Percentiles rank a stretch among this genome's conserved stretches.
phyloP scores from a whole-genome alignment of 768 basidiomycete genomes.

The Russula emetica region DNA sequence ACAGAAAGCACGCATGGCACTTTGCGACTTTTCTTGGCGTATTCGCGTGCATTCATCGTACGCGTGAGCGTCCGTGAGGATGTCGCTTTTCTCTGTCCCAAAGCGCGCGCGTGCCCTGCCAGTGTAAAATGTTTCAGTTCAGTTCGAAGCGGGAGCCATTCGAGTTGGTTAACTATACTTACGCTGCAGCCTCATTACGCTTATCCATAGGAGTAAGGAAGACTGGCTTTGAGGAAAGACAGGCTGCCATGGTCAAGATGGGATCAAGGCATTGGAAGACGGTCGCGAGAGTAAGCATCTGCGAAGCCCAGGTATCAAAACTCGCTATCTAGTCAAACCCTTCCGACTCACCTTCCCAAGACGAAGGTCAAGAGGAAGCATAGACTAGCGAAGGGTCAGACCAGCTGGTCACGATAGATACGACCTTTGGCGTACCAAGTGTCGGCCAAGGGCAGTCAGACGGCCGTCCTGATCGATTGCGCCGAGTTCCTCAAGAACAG shows the following conservation, averaged over 20 bases:
- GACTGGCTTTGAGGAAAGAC: conserved; percentile 82
- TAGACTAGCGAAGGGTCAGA: conserved; percentile 45
- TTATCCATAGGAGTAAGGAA: conserved; percentile 80
- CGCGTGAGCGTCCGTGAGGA: conserved; percentile 76
- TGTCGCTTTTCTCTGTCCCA: conserved; percentile 68
- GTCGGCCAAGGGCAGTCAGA: conserved; percentile 76
- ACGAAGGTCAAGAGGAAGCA: conserved; percentile 83
- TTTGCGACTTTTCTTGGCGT: conserved; percentile 45
- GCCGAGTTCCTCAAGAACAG: conserved; percentile 68
- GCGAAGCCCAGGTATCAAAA: conserved; percentile 5
- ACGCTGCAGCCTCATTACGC: conserved; percentile 75
- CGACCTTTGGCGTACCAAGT: conserved; percentile 50
- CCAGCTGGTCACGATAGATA: not conserved
- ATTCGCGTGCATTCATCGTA: conserved; percentile 60
- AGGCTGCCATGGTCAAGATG: conserved; percentile 74
- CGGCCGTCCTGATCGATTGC: conserved; percentile 61
- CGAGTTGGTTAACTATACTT: conserved; percentile 1
- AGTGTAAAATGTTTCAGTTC: conserved; percentile 3
- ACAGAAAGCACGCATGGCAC: conserved; percentile 55
- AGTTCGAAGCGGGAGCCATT: not conserved
- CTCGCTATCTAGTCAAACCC: not conserved
- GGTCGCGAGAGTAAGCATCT: conserved; percentile 85
- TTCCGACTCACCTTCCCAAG: conserved; percentile 63
- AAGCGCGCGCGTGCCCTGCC: conserved; percentile 70
- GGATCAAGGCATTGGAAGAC: conserved; percentile 83